Evolutionary conservation across 192 early-diverging fungal genomes (phyloP), one percentile per base, ranked within the genome.

Genomic region (Tieghemiomyces parasiticus): DNA sequence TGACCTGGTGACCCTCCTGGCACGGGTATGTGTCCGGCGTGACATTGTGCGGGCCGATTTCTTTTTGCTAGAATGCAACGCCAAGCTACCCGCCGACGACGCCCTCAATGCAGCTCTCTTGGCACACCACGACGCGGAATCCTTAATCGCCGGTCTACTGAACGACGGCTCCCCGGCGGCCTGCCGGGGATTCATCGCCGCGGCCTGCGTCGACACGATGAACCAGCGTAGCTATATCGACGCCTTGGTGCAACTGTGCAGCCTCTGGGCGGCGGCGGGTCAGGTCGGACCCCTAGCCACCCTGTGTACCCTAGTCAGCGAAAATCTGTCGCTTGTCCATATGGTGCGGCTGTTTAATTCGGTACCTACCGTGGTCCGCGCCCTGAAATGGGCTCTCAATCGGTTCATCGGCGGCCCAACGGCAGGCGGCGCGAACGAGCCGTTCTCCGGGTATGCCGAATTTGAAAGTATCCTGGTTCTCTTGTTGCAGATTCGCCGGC

Each of bases 191-290:
- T 58, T 58, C 35, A 20, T 58, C 14, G 32, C 35, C 34, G 13
- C 55, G 9, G 55, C 55, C 3, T 58, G 33, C 26, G 35, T 58
- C 10, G 55, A 58, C 24, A n/a, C 35, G 14, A 38, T 38, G 34
- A 58, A 58, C 33, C 55, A 58, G 26, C 55, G 16, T 24, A 35
- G 10, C 16, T 58, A 58, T n/a, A n/a, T 58, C 32, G 55, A 58
- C 20, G 55, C 55, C 22, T 9, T 58, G 34, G 20, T 35, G 19
- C 13, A 31, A 2, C 28, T 58, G 22, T 34, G 34, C 33, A 16
- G 22, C n/a, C 14, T 35, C 0, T 58, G 55, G 55, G n/a, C 13
- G 2, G 24, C n/a, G 19, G 16, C 26, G 2, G 22, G 33, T 2
- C 55, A 58, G 35, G 34, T 25, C 34, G 12, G 2, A 16, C 34